phyloP scores from a whole-genome alignment of 345 rosid genomes.

The Erucastrum elatum region DNA sequence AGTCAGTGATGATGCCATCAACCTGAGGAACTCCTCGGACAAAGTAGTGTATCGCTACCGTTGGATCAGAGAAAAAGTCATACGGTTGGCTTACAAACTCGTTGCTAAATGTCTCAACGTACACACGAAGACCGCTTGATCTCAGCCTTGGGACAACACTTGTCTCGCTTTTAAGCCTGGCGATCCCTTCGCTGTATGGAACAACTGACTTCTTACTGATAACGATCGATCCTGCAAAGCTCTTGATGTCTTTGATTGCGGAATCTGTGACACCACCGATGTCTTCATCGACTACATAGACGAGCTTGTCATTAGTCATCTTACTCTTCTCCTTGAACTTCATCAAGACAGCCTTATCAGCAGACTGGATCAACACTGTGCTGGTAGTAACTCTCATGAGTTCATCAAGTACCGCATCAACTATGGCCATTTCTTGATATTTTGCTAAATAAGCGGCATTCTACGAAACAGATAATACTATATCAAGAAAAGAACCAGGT shows the following conservation, averaged over 20 bases:
- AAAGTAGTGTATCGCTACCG: slow-evolving; percentile 62
- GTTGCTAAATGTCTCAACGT: slow-evolving; percentile 63
- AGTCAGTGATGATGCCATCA: slow-evolving; percentile 72
- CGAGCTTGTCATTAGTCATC: slow-evolving; percentile 50
- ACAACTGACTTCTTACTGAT: slow-evolving; percentile 57
- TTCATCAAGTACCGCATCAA: slow-evolving; percentile 53
- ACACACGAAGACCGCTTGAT: slow-evolving; percentile 57
- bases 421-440: slow-evolving; percentile 48
- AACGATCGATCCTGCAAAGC: slow-evolving; percentile 63
- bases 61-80: slow-evolving; percentile 78
- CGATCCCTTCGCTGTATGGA: slow-evolving; percentile 33
- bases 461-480: slow-evolving; percentile 44
- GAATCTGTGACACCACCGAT: slow-evolving; percentile 49
- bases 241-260: slow-evolving; percentile 59
- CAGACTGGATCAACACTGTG: slow-evolving; percentile 72
- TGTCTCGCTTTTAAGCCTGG: slow-evolving; percentile 33
- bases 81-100: slow-evolving; percentile 70
- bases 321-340: slow-evolving; percentile 51
- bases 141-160: slow-evolving; percentile 45
- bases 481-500: slow-evolving; percentile 17
- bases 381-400: slow-evolving; percentile 63
- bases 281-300: slow-evolving; percentile 57
- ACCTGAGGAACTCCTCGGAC: slow-evolving; percentile 25
- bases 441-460: slow-evolving; percentile 64
- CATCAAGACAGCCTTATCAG: slow-evolving; percentile 63